Base-by-base conservation (phyloP, 495 filamentous ascomycete genomes). In the Chaetomium cochliodes region DNA sequence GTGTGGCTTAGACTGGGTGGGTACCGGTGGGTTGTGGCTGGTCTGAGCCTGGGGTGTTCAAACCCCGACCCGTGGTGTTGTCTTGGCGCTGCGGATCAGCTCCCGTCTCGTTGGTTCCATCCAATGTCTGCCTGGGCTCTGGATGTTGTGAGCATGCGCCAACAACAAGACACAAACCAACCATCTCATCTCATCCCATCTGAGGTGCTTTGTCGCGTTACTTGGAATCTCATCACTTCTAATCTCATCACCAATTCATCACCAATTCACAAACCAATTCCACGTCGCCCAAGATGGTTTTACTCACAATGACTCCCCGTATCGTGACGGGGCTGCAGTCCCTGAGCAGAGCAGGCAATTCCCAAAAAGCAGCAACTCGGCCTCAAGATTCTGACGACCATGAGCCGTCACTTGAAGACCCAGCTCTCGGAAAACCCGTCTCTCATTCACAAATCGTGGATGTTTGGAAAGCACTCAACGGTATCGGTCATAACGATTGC, bases 381-480 rank as follows among this genome's bases (percentile, higher is more conserved):
- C 58, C 67, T 12, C 59, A 42, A 41, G 16, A 15, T 6, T 47
- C n/a, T 47, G 44, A 47, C 44, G 39, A 13, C 25, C 52, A 54
- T 26, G 80, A 84, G 26, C 79, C 80, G 9, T 76, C 72, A 5
- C 76, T 85, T 39, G 68, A 79, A 37, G 70, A 84, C 13, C 74
- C 83, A 9, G 70, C 77, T 37, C 67, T 85, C 30, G 87, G 89
- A 46, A 84, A 84, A 0, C 90, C 92, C 18, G 90, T 97, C 65
- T 88, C 91, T 15, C 92, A 97, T 76, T 78, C 80, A 15, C 88
- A 96, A 63, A 75, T 96, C n/a, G 80, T 96, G 65, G 78, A 84
- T 30, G 70, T 96, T 4, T 86, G 88, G 55, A 85, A 78, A 65
- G 69, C 76, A n/a, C 78, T 92, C 37, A 78, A 75, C 44, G 57